These are phyloP conservation scores for Pilobolus umbonatus DNA, from an alignment of 192 early-diverging fungal genomes.

Conservation along the genomic window DNA sequence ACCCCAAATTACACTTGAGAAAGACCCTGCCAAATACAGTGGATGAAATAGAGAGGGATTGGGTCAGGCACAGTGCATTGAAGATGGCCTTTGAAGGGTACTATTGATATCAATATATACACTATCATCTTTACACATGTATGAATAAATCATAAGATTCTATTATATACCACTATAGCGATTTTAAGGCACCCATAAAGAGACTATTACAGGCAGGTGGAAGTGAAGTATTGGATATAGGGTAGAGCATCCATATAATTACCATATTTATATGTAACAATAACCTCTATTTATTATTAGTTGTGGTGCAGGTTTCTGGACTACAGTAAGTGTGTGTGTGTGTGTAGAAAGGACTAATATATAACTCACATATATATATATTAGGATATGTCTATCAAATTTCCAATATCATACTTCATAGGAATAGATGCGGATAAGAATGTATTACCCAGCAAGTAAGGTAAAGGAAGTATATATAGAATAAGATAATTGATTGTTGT, in stretches of 20 bases:
- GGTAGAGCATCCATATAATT: conserved; percentile 6
- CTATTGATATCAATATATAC: too few species aligned
- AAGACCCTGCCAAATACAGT: conserved; percentile 6
- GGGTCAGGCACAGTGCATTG: conserved; percentile 17
- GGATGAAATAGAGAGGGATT: conserved; percentile 20
- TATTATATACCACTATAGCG: conserved; percentile 4
- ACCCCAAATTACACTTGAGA: conserved; percentile 3
- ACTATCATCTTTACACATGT: too few species aligned
- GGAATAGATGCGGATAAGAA: conserved; percentile 23
- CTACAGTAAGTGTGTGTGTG: conserved; percentile 9
- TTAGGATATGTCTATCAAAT: conserved; percentile 18
- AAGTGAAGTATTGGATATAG: conserved; percentile 24
- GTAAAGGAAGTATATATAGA: not conserved
- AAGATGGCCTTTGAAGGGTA: conserved; percentile 25
- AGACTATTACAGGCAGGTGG: conserved; percentile 15
- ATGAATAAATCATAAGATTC: not conserved
- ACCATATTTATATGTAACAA: not conserved
- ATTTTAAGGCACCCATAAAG: conserved; percentile 21
- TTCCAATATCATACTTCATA: conserved; percentile 18
- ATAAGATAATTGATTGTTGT: not conserved
- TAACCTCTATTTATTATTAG: not conserved
- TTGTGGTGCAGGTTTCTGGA: conserved; percentile 22
- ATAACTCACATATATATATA: not conserved
- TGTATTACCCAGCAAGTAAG: conserved; percentile 11
- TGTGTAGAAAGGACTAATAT: not conserved